Conservation (phyloP, 306 rosid genomes). For the Corylus americana region DNA sequence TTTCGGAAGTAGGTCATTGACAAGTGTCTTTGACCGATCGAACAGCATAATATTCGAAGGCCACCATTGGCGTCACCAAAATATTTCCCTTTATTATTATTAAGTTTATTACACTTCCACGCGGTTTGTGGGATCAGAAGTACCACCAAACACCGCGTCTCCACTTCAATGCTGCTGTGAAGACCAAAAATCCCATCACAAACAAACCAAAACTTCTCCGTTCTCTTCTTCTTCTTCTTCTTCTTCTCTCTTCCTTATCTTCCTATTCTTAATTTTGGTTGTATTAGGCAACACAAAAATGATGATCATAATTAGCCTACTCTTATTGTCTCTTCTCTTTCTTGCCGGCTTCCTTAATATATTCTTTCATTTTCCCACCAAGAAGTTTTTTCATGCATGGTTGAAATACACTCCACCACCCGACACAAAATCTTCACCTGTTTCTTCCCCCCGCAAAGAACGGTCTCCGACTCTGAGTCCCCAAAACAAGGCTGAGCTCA, state of each 20-base stretch:
- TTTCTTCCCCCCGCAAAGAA: conserved; percentile 1
- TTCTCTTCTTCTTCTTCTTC: conserved; percentile 3
- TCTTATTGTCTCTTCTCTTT: conserved; percentile 54
- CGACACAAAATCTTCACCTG: conserved; percentile 18
- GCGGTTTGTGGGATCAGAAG: conserved; percentile 73
- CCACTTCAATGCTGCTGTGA: not conserved
- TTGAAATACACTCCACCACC: conserved; percentile 32
- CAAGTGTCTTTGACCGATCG: not conserved
- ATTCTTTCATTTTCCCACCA: conserved; percentile 43
- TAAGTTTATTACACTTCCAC: conserved; percentile 25
- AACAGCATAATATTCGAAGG: not conserved
- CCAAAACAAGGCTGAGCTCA: conserved; percentile 37
- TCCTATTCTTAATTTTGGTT: conserved; percentile 8
- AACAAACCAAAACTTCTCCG: conserved; percentile 32
- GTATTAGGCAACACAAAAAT: not conserved
- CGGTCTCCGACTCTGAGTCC: not conserved
- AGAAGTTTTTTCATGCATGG: conserved; percentile 42
- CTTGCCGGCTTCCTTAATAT: conserved; percentile 59
- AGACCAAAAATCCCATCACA: conserved; percentile 6
- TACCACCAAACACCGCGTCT: conserved; percentile 47
- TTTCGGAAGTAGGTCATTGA: not conserved
- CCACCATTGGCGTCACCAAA: not conserved
- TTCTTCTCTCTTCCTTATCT: conserved; percentile 36
- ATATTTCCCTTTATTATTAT: not conserved
- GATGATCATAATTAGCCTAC: conserved; percentile 45